Percentiles rank a stretch among this genome's conserved stretches.
Evolutionary conservation across 2,329 filamentous ascomycete genomes (phyloP).

Genomic region (Capronia americana): DNA sequence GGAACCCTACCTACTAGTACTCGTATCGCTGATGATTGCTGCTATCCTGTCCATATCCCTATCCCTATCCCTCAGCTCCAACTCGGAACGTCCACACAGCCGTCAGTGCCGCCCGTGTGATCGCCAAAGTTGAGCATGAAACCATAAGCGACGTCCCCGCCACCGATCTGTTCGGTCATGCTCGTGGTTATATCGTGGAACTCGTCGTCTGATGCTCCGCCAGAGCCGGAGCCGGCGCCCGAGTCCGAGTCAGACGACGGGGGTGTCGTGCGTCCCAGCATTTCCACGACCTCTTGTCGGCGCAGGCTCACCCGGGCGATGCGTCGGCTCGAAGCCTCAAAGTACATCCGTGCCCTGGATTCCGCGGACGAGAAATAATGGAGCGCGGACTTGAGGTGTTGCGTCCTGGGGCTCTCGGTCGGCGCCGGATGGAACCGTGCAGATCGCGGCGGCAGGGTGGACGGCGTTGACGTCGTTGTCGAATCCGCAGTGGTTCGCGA

Average conservation of each 20-base stretch:
- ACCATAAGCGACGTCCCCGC: neutral
- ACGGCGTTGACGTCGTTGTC: neutral
- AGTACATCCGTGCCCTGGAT: slow-evolving; percentile 15
- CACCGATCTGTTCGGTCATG: neutral
- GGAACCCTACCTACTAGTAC: too few relatives aligned
- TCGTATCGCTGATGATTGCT: too few relatives aligned
- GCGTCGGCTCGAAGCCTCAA: slow-evolving; percentile 19
- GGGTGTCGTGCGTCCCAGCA: slow-evolving; percentile 8
- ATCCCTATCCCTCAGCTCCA: too few relatives aligned
- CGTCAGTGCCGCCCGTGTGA: neutral
- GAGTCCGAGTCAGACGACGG: slow-evolving; percentile 2
- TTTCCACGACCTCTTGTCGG: slow-evolving; percentile 5
- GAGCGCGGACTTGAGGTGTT: neutral
- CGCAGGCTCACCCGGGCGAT: slow-evolving; percentile 13
- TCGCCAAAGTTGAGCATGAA: neutral
- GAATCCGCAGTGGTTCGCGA: neutral
- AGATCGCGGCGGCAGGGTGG: neutral
- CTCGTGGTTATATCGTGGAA: neutral
- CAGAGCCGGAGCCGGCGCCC: neutral
- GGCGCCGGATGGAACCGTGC: neutral
- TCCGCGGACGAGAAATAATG: slow-evolving; percentile 13
- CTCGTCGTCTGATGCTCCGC: neutral
- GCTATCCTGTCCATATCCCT: neutral
- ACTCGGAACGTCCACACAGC: too few relatives aligned
- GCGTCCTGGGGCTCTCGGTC: neutral